phyloP scores from a whole-genome alignment of 2,329 filamentous ascomycete genomes.

The Hypoxylon sp. region DNA sequence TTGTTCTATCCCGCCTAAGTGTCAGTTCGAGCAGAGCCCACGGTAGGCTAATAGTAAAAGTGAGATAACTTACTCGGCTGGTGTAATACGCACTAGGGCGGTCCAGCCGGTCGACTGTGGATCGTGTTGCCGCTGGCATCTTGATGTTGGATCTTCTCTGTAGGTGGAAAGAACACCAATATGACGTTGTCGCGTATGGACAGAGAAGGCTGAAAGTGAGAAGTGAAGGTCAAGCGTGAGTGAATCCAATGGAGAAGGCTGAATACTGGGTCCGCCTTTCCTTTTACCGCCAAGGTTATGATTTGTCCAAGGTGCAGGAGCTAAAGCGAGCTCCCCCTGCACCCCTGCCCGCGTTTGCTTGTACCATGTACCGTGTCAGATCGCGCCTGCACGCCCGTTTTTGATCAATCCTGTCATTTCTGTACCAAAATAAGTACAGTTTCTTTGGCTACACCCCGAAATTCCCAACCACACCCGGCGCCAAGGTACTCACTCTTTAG shows the following conservation, averaged over 20 bases:
- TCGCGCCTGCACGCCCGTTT: constrained; percentile 30
- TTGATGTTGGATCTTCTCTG: constrained; percentile 16
- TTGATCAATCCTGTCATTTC: constrained; percentile 3
- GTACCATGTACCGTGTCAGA: constrained; percentile 22
- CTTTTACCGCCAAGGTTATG: not conserved
- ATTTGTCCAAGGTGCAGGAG: constrained; percentile 18
- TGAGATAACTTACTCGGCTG: constrained; percentile 72
- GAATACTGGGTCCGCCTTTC: constrained; percentile 27
- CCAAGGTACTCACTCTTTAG: constrained; percentile 3
- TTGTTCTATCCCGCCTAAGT: constrained; percentile 69
- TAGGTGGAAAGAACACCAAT: not conserved
- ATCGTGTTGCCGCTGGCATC: constrained; percentile 56
- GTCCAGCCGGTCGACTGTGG: constrained; percentile 92
- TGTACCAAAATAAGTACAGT: constrained; percentile 16
- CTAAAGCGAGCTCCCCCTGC: constrained; percentile 12
- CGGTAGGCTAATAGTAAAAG: constrained; percentile 21
- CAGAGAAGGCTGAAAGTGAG: constrained; percentile 28
- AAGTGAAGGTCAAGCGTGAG: constrained; percentile 12
- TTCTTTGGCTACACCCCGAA: constrained; percentile 18
- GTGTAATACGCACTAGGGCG: constrained; percentile 94
- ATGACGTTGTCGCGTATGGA: constrained; percentile 8
- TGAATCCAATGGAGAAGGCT: constrained; percentile 31
- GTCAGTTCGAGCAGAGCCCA: constrained; percentile 23
- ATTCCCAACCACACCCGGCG: constrained; percentile 4
- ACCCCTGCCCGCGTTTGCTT: not conserved